Conservation (phyloP, 148 eudicot genomes). For the Spergularia marina region DNA sequence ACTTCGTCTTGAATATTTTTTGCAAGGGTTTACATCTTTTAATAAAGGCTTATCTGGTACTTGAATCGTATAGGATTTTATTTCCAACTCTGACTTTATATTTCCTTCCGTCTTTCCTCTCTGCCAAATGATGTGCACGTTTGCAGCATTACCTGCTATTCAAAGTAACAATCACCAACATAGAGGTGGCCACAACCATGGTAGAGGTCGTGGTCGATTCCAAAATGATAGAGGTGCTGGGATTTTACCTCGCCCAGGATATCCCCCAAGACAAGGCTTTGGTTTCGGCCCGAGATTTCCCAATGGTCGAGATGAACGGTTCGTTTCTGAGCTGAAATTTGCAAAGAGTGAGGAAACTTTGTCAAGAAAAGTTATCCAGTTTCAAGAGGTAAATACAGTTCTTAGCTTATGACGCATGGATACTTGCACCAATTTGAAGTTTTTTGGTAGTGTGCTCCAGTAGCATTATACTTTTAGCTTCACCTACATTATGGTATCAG, state of each 20-base stretch:
- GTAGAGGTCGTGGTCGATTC: slow-evolving; percentile 97
- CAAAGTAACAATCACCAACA: slow-evolving; percentile 56
- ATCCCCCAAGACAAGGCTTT: slow-evolving; percentile 62
- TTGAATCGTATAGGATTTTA: not conserved
- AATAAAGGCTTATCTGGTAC: not conserved
- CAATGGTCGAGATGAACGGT: slow-evolving; percentile 82
- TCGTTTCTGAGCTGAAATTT: slow-evolving; percentile 90
- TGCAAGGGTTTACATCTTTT: not conserved
- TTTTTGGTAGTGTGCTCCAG: not conserved
- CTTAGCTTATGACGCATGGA: not conserved
- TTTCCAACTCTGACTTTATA: not conserved
- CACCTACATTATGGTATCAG: too few relatives aligned
- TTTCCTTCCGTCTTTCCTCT: not conserved
- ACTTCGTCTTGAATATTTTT: not conserved
- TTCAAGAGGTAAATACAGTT: slow-evolving; percentile 69
- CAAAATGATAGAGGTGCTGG: slow-evolving; percentile 96
- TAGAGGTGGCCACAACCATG: slow-evolving; percentile 77
- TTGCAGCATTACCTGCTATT: slow-evolving; percentile 67
- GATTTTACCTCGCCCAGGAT: slow-evolving; percentile 90
- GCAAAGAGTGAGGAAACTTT: slow-evolving; percentile 91
- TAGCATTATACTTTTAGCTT: too few relatives aligned
- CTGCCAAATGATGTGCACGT: slow-evolving; percentile 14
- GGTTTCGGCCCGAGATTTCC: slow-evolving; percentile 47
- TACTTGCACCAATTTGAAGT: not conserved
- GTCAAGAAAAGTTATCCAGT: slow-evolving; percentile 59